phyloP scores from a whole-genome alignment of 2,329 filamentous ascomycete genomes.

The Cladosporium sp. region DNA sequence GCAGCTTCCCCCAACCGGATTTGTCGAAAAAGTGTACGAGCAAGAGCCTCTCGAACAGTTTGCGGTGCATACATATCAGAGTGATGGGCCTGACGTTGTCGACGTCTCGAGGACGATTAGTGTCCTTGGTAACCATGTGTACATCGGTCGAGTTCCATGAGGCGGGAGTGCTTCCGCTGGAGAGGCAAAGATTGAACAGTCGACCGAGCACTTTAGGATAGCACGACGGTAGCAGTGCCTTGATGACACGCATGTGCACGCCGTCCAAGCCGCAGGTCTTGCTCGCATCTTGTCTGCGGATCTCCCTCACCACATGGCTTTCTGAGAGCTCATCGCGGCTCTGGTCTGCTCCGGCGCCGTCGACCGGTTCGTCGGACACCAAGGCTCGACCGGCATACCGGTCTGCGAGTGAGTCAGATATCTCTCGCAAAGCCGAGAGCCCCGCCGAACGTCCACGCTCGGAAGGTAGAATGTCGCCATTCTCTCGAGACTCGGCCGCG shows the following conservation, averaged over 20 bases:
- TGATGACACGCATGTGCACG: neutral
- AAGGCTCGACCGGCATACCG: neutral
- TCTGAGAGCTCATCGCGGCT: neutral
- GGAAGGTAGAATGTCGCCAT: neutral
- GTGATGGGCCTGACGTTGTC: conserved; percentile 1
- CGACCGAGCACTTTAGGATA: neutral
- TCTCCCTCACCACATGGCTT: neutral
- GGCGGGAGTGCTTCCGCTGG: neutral
- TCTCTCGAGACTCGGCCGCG: neutral
- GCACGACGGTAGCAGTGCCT: neutral
- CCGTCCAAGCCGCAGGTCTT: neutral
- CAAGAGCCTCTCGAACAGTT: conserved; percentile 1
- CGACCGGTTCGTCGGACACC: neutral
- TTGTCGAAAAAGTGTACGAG: neutral
- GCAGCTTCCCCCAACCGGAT: neutral
- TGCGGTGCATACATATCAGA: neutral
- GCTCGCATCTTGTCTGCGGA: neutral
- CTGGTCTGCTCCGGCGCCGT: neutral
- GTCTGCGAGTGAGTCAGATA: neutral
- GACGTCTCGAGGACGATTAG: neutral
- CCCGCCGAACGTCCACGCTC: neutral
- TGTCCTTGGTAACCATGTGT: neutral
- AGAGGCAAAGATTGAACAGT: neutral
- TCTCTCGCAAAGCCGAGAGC: neutral
- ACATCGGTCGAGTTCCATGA: conserved; percentile 2